Conservation (phyloP, 108 stramenopile genomes). For the Cyclotella baltica region DNA sequence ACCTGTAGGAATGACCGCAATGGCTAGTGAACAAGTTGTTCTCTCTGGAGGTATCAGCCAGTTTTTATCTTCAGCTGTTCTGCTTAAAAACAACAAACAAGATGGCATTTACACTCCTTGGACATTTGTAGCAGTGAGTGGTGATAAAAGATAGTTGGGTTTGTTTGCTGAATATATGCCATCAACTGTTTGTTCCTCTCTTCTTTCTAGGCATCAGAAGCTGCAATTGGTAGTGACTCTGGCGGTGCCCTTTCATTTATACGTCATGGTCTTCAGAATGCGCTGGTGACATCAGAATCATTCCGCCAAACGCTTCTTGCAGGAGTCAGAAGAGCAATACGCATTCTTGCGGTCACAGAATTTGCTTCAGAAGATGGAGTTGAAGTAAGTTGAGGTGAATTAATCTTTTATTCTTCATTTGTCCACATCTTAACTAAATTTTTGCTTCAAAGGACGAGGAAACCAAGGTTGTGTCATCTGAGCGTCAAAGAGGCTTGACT, state of each 20-base stretch:
- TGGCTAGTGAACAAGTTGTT: slow-evolving; percentile 54
- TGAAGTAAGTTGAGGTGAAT: slow-evolving; percentile 30
- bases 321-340: slow-evolving; percentile 63
- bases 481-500: slow-evolving; percentile 10
- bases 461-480: background rate
- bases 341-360: slow-evolving; percentile 72
- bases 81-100: slow-evolving; percentile 15
- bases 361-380: slow-evolving; percentile 61
- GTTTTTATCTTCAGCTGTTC: slow-evolving; percentile 56
- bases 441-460: slow-evolving; percentile 23
- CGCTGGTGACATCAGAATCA: slow-evolving; percentile 55
- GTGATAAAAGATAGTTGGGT: background rate
- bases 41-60: slow-evolving; percentile 59
- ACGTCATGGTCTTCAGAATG: slow-evolving; percentile 65
- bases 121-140: slow-evolving; percentile 50
- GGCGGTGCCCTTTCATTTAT: slow-evolving; percentile 70
- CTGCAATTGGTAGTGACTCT: slow-evolving; percentile 66
- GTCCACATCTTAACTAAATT: background rate
- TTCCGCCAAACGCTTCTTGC: slow-evolving; percentile 69
- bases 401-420: background rate
- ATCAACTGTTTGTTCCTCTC: background rate
- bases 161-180: background rate
- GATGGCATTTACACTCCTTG: slow-evolving; percentile 27
- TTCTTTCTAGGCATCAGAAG: slow-evolving; percentile 50
- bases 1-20: slow-evolving; percentile 48